phyloP scores from a whole-genome alignment of 1,139 yeast species.

The Magnusiomyces sp. region DNA sequence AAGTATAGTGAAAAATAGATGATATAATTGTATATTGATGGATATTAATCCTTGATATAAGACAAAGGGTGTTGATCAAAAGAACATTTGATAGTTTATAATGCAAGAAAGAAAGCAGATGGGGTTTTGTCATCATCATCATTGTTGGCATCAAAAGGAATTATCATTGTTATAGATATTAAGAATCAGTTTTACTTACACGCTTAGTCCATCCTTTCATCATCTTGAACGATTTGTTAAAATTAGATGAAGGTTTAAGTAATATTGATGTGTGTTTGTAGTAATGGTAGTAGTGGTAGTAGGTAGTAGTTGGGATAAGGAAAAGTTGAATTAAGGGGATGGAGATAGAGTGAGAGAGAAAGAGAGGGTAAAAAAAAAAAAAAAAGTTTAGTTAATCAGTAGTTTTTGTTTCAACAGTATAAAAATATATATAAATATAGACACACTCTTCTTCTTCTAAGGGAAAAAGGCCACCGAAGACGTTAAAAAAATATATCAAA shows the following conservation, averaged over 20 bases:
- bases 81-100: background rate
- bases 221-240: constrained; percentile 19
- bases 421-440: too few relatives aligned
- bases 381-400: background rate
- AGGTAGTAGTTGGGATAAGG: background rate
- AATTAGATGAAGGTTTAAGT: background rate
- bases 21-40: too few relatives aligned
- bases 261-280: background rate
- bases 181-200: constrained; percentile 15
- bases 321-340: background rate
- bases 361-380: background rate
- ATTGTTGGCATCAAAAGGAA: background rate
- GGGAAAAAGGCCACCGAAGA: too few relatives aligned
- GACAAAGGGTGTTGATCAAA: background rate
- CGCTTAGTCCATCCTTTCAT: constrained; percentile 37
- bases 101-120: too few relatives aligned
- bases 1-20: too few relatives aligned
- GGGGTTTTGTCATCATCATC: background rate
- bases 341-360: background rate
- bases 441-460: too few relatives aligned
- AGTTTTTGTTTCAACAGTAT: background rate
- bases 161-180: background rate
- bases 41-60: background rate
- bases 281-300: background rate
- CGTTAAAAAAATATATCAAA: too few relatives aligned